Base-by-base conservation (phyloP, 169 alveolate genomes). In the Gregarina niphandrodes region DNA sequence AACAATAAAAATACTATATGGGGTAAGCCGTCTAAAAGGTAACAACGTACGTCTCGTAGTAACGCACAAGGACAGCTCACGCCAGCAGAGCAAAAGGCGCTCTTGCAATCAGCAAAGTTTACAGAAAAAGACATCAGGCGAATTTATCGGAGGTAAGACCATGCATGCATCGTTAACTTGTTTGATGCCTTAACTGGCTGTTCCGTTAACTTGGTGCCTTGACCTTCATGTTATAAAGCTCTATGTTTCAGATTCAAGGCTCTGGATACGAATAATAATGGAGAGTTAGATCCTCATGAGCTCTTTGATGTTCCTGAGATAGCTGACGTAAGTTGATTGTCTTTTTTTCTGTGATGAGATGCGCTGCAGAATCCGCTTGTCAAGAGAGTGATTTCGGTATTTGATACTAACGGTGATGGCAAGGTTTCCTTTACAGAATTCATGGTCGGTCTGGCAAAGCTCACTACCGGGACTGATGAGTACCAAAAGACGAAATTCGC, bases 361-460 rank as follows among this genome's bases (percentile, higher is more conserved):
- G 11, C 13, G 3, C 18, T 24, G 9, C 60, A 83, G 64, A 89
- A 89, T 60, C 97, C 97, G 18, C 64, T 89, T 31, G 95, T 86
- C 9, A 67, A 78, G 49, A 62, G 96, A 40, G 94, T 86, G 42
- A 81, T 83, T 21, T 61, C 86, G 30, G 83, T 86, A 16, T 78
- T 89, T 42, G 97, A 89, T 52, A 77, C 83, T 21, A 77, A 86
- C 57, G 67, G 77, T 41, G 95, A 87, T 51, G 96, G 96, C 21
- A 78, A 70, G 38, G 87, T 88, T 17, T 78, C 95, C 37, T 89
- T 89, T 69, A 73, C 74, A 17, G 97, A 86, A 66, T 84, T 89
- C 53, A 82, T 86, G 26, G 80, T 72, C 44, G 97, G 97, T 16
- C 11, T 52, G 37, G 80, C 85, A 2, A 73, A 70, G 57, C 45